Base-by-base conservation (phyloP, 2,329 filamentous ascomycete species). In the Gliomastix tumulicola region DNA sequence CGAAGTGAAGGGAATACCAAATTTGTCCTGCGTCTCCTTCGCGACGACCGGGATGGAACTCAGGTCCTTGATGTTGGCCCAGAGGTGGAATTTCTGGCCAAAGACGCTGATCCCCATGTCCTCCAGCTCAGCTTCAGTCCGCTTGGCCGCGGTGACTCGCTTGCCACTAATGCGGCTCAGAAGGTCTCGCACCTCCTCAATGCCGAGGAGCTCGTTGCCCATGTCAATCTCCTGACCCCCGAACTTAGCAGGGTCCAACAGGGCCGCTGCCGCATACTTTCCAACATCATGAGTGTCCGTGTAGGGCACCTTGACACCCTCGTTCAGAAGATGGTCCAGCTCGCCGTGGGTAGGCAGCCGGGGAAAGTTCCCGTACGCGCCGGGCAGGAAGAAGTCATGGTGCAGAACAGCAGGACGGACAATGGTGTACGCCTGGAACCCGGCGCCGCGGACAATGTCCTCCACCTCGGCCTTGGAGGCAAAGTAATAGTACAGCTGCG, bases 381-480 rank as follows among this genome's bases (percentile, higher is more conserved):
- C 21, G 1, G 56, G 54, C 3, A 51, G 6, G 8, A 53, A 30
- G 40, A 48, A 55, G 32, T 60, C 54, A 22, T 45, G 31, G 27
- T 53, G 48, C 7, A 59, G 48, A 19, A 55, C 40, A 0, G 44
- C 45, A 0, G 58, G 57, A 2, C 56, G 52, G 11, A 62, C 44
- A 32, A 62, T 57, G 0, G 57, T 60, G 42, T 59, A 59, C 6
- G 48, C 39, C 25, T 28, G 25, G 15, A 60, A 56, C 5, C 45
- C 48, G 13, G 44, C 51, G 2, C 10, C 19, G 8, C 51, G 54
- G 2, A 61, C 52, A 2, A 42, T 38, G 1, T 55, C 49, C 31
- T 68, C 64, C 11, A 65, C 51, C 0, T 44, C 40, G 2, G 53
- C 46, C 45, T 68, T 68, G 33, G 59, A 63, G 19, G 42, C 36